Conservation (phyloP, 2,329 filamentous ascomycete species). For the Elsinoe arachidis region DNA sequence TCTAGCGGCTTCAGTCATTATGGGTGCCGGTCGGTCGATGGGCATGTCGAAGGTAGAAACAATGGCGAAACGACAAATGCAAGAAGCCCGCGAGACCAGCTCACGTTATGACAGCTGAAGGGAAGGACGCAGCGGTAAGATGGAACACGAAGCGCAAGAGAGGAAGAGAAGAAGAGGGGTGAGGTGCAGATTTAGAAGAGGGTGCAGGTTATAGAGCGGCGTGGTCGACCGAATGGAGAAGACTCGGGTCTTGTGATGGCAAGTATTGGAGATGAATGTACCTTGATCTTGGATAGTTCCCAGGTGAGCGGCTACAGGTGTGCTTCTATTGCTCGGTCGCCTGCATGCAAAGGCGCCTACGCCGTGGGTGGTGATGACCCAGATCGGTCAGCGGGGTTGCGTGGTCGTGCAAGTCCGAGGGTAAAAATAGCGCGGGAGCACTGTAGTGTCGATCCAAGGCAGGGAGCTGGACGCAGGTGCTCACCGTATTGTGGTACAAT, state of each 20-base stretch:
- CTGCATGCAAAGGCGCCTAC: slow-evolving; percentile 4
- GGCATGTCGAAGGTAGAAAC: slow-evolving; percentile 8
- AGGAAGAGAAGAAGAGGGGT: background rate
- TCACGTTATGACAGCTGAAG: slow-evolving; percentile 3
- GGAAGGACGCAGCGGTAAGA: slow-evolving; percentile 12
- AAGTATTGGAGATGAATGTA: slow-evolving; percentile 4
- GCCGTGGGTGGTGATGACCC: slow-evolving; percentile 3
- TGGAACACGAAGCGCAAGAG: background rate
- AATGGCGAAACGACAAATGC: slow-evolving; percentile 13
- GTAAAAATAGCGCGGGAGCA: slow-evolving; percentile 4
- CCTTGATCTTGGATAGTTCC: slow-evolving; percentile 7
- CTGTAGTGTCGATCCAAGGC: slow-evolving; percentile 1
- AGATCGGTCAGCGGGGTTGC: slow-evolving; percentile 4
- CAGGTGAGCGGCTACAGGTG: slow-evolving; percentile 10
- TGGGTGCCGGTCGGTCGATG: slow-evolving; percentile 14
- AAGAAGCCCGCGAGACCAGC: slow-evolving; percentile 15
- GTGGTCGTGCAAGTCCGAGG: background rate
- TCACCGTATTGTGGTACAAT: background rate
- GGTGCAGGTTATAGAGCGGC: slow-evolving; percentile 6
- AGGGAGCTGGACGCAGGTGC: background rate
- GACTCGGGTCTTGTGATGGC: slow-evolving; percentile 7
- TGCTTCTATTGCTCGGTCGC: slow-evolving; percentile 10
- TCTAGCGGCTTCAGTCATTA: slow-evolving; percentile 14
- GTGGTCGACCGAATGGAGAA: slow-evolving; percentile 6
- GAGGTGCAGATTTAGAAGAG: slow-evolving; percentile 8